phyloP scores from a whole-genome alignment of 148 eudicot species.

The Diospyros lotus region DNA sequence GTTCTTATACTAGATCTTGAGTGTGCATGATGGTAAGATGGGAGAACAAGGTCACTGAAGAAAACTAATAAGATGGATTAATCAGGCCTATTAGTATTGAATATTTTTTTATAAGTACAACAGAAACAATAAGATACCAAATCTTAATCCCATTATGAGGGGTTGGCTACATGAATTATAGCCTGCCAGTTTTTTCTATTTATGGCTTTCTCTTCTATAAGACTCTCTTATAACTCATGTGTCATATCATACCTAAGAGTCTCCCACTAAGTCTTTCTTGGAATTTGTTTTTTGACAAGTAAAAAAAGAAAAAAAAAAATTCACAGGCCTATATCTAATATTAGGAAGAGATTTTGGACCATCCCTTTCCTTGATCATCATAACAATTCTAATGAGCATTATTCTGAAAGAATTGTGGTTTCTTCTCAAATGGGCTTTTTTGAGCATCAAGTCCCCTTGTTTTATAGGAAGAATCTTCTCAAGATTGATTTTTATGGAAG shows the following conservation, averaged over 20 bases:
- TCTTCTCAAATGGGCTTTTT: not conserved
- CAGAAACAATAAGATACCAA: too few species aligned
- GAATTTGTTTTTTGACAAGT: too few species aligned
- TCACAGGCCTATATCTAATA: not conserved
- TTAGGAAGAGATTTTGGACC: not conserved
- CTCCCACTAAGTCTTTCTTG: too few species aligned
- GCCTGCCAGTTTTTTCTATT: too few species aligned
- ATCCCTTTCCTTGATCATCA: not conserved
- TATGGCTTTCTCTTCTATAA: too few species aligned
- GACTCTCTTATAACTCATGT: too few species aligned
- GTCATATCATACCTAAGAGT: too few species aligned
- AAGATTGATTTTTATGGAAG: not conserved
- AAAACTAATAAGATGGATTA: not conserved
- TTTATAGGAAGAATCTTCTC: not conserved
- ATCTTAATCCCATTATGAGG: too few species aligned
- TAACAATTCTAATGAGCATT: not conserved
- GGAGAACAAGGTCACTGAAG: constrained; percentile 6
- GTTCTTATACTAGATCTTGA: not conserved
- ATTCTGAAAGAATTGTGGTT: not conserved
- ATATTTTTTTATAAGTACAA: too few species aligned
- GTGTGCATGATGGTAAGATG: not conserved
- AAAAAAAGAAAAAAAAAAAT: too few species aligned
- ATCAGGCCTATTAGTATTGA: not conserved
- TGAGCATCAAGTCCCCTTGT: not conserved
- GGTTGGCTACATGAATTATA: too few species aligned